Evolutionary conservation across 2,329 filamentous ascomycete species (phyloP).

Genomic region (Reticulascus tulasneorum): DNA sequence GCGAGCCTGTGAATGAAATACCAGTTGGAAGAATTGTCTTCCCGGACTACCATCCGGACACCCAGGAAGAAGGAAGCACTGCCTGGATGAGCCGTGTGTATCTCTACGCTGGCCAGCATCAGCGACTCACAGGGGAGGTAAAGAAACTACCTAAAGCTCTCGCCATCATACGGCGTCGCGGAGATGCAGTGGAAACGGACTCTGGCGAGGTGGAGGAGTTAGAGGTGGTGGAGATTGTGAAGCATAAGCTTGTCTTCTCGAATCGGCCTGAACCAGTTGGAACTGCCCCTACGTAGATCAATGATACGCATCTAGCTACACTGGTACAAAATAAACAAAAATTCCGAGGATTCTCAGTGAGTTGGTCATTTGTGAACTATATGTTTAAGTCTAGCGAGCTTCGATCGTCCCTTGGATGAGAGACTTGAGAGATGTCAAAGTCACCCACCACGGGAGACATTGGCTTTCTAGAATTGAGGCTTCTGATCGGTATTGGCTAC

Average conservation of each 20-base stretch:
- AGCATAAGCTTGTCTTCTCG: conserved; percentile 82
- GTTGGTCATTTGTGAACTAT: too few species aligned
- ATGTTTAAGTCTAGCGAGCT: too few species aligned
- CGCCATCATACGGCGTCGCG: conserved; percentile 67
- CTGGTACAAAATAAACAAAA: too few species aligned
- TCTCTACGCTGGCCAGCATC: conserved; percentile 83
- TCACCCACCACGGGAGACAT: too few species aligned
- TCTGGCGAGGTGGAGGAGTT: conserved; percentile 50
- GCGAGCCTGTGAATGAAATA: conserved; percentile 30
- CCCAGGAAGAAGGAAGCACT: conserved; percentile 45
- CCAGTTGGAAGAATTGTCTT: conserved; percentile 73
- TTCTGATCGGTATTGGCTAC: too few species aligned
- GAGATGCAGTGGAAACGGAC: conserved; percentile 18
- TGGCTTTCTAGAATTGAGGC: too few species aligned
- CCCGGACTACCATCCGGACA: conserved; percentile 63
- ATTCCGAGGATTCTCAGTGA: too few species aligned
- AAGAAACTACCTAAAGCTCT: conserved; percentile 79
- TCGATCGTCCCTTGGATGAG: too few species aligned
- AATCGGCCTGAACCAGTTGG: conserved; percentile 81
- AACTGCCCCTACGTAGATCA: conserved; percentile 26
- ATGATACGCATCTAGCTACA: too few species aligned
- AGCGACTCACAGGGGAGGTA: conserved; percentile 83
- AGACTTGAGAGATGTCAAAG: too few species aligned
- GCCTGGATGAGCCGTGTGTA: conserved; percentile 90
- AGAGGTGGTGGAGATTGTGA: conserved; percentile 83